Evolutionary conservation across 176 grass and related monocot species (phyloP).

Genomic region (Neostapfia colusana): DNA sequence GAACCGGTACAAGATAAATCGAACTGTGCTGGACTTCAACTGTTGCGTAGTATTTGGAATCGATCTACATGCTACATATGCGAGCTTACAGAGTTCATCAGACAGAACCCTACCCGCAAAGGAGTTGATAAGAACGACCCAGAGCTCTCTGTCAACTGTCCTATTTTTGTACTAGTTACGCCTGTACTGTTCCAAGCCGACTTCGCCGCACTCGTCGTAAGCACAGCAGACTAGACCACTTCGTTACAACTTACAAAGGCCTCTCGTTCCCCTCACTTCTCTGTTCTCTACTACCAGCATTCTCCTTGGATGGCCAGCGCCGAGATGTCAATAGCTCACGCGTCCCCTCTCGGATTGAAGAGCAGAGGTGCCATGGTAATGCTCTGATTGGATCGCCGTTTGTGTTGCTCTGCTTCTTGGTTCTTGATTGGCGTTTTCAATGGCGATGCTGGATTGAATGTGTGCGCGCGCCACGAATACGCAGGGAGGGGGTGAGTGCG

Average conservation of each 20-base stretch:
- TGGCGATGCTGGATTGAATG: conserved; percentile 25
- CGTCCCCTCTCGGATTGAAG: conserved; percentile 47
- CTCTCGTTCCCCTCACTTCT: neutral
- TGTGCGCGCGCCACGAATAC: neutral
- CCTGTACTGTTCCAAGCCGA: conserved; percentile 1
- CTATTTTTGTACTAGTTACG: too few species aligned
- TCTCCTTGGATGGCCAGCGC: neutral
- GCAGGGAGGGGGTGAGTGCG: conserved; percentile 39
- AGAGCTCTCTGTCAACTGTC: conserved; percentile 27
- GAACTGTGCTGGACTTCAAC: neutral
- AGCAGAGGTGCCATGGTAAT: conserved; percentile 50
- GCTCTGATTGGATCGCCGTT: neutral
- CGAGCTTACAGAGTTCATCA: neutral
- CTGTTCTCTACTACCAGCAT: neutral
- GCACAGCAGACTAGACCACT: neutral
- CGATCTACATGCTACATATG: conserved; percentile 8
- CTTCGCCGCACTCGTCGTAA: neutral
- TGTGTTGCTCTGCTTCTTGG: neutral
- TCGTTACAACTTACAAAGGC: conserved; percentile 1
- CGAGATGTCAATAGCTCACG: conserved; percentile 67
- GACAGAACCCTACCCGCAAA: neutral
- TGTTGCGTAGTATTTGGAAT: neutral
- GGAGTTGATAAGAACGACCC: conserved; percentile 53
- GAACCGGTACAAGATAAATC: neutral
- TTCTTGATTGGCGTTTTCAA: neutral